Base-by-base conservation (phyloP, 306 rosid genomes). In the Calophaca sinica region DNA sequence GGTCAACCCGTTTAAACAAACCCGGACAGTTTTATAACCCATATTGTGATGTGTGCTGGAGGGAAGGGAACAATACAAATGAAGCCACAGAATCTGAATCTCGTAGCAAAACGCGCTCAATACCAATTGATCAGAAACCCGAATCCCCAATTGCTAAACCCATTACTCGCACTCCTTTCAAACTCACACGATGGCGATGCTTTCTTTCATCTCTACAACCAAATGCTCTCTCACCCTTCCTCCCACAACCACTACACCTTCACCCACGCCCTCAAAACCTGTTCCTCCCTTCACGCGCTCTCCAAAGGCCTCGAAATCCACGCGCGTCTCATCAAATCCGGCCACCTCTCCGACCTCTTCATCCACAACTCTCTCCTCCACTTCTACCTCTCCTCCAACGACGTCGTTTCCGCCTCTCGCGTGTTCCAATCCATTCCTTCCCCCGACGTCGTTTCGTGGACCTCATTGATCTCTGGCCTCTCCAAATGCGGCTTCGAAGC, bases 401-500 rank as follows among this genome's bases (percentile, higher is more conserved):
- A 90, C 48, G 46, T 86, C 45, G 48, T 70, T 10, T 84, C 90
- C 0, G 94, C 96, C 33, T 74, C 80, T 6, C 76, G 5, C n/a
- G 60, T 89, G 41, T 93, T 93, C 42, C 72, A 73, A 9, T 84
- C 84, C 7, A 85, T 83, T 11, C 32, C 83, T 44, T 61, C 14
- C 10, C 93, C 88, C 1, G 86, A 90, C 54, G 96, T 93, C 1
- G 93, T 93, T 78, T 93, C 96, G 4, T 90, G 96, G 94, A 93
- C 89, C 35, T 89, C 91, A 0, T 55, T 89, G 46, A 60, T 93
- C 45, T 93, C 90, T 0, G 98, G 96, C 26, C 86, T 93, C 32
- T 75, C 89, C 36, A 89, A 85, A 82, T 83, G 88, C 26, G 93
- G 96, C 49, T 83, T 83, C 65, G 85, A 83, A 45, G 83, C 85